Percentiles rank a stretch among this genome's conserved stretches.
These are phyloP conservation scores for Cynara cardunculus DNA, from an alignment of 129 eudicot genomes.

Conservation along the genomic window DNA sequence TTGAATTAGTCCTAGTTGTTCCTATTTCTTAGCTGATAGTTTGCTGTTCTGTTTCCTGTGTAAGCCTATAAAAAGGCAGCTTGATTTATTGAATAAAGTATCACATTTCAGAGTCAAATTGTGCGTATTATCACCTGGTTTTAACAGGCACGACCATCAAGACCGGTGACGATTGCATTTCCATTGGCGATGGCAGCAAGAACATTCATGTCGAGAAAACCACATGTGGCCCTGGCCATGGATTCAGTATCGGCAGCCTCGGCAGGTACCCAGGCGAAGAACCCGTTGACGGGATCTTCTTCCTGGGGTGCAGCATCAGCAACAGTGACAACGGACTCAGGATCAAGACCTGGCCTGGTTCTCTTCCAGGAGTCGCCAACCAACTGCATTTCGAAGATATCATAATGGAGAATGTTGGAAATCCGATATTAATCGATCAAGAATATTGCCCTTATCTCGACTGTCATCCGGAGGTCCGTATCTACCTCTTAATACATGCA, in stretches of 20 bases:
- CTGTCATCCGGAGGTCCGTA: neutral
- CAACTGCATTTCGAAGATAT: slow-evolving; percentile 42
- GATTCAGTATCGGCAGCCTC: slow-evolving; percentile 65
- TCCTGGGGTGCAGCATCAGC: slow-evolving; percentile 40
- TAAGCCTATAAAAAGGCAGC: too few species aligned
- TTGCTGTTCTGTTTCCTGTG: too few species aligned
- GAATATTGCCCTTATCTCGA: slow-evolving; percentile 9
- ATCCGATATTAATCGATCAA: slow-evolving; percentile 63
- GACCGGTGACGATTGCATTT: slow-evolving; percentile 67
- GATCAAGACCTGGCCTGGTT: slow-evolving; percentile 52
- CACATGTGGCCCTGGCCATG: slow-evolving; percentile 71
- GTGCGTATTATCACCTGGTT: too few species aligned
- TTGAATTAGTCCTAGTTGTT: too few species aligned
- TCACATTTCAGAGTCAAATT: too few species aligned
- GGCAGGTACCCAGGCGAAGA: slow-evolving; percentile 43
- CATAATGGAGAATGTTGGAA: slow-evolving; percentile 40
- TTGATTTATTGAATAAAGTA: too few species aligned
- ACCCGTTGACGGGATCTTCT: slow-evolving; percentile 47
- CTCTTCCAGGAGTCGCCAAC: slow-evolving; percentile 43
- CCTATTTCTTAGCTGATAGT: too few species aligned
- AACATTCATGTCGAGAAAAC: slow-evolving; percentile 36
- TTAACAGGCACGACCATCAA: slow-evolving; percentile 23
- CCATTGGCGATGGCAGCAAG: slow-evolving; percentile 50
- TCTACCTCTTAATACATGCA: neutral
- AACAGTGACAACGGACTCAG: slow-evolving; percentile 54